Conservation (phyloP, 768 basidiomycete genomes). For the Mycena galericulata region DNA sequence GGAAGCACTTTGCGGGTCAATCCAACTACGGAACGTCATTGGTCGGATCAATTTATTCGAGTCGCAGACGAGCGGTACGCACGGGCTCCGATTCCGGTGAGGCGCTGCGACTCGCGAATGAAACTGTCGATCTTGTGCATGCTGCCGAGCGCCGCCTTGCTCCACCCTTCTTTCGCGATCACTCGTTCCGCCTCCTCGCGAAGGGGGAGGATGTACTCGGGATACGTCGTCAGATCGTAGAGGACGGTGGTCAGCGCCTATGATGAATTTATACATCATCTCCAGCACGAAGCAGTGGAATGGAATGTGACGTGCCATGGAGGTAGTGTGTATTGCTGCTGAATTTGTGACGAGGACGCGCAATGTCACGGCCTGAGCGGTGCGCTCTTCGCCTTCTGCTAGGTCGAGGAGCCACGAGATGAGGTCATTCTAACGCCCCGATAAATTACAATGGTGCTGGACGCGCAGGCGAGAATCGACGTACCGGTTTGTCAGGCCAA, state of each 20-base stretch:
- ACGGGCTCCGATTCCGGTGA: no score
- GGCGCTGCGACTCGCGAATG: constrained; percentile 1
- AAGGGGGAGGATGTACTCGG: neutral
- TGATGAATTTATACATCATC: no score
- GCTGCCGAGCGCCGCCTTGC: neutral
- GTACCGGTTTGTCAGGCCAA: constrained; percentile 47
- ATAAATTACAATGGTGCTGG: neutral
- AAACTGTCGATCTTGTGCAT: constrained; percentile 22
- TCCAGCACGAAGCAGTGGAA: neutral
- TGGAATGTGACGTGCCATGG: neutral
- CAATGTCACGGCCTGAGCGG: neutral
- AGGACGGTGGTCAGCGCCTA: constrained; percentile 26
- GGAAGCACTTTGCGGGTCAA: constrained; percentile 35
- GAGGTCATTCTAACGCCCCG: neutral
- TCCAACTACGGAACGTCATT: no score
- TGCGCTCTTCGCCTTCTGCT: constrained; percentile 9
- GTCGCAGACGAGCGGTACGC: no score
- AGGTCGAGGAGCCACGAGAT: constrained; percentile 13
- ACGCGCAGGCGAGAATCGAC: constrained; percentile 3
- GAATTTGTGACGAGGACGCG: neutral
- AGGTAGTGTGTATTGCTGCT: constrained; percentile 4
- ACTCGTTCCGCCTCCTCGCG: constrained; percentile 12
- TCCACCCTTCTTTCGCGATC: constrained; percentile 1
- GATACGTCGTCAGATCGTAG: no score
- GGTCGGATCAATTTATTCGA: no score